Base-by-base conservation (phyloP, 192 early-diverging fungal species). In the Lobosporangium transversale region DNA sequence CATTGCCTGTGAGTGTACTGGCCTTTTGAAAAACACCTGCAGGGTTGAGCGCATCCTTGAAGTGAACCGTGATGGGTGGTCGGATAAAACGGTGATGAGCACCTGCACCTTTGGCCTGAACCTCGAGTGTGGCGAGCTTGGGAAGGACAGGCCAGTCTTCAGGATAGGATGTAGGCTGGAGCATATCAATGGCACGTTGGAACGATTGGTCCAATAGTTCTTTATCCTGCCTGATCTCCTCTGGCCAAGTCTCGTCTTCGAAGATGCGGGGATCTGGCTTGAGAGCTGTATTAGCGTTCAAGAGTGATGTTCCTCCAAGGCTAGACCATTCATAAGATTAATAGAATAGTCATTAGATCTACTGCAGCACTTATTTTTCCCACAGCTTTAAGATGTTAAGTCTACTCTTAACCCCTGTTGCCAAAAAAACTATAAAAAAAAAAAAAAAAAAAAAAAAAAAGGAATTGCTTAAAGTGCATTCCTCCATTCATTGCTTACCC, bases 241-340 rank as follows among this genome's bases (percentile, higher is more conserved):
- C 57, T 12, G 81, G 81, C 81, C 81, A 82, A 26, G 44, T 21
- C 18, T 45, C 15, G 29, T 73, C 36, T n/a, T 78, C 20, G 79
- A 79, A 83, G 12, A 81, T 48, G 40, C 71, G 79, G 33, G 68
- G 58, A 4, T 83, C 82, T 3, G 79, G 71, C 52, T 59, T 66
- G 11, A 83, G 42, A 43, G 82, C 82, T 29, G 75, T 76, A 61
- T 80, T 80, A 33, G 82, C 82, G 40, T 83, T 83, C 36, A 83
- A 33, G 17, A 83, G 73, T 1, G 82, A 83, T 2, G 82, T 83
- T 23, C 82, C 82, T 40, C 82, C 82, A 35, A 83, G 75, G 26
- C 82, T 83, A 70, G 48, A 56, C n/a, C n/a, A n/a, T n/a, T n/a
- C n/a, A n/a, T n/a, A n/a, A n/a, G n/a, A n/a, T n/a, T n/a, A n/a